These are phyloP conservation scores for Dalbergia oliveri DNA, from an alignment of 306 rosid genomes.

Conservation along the genomic window DNA sequence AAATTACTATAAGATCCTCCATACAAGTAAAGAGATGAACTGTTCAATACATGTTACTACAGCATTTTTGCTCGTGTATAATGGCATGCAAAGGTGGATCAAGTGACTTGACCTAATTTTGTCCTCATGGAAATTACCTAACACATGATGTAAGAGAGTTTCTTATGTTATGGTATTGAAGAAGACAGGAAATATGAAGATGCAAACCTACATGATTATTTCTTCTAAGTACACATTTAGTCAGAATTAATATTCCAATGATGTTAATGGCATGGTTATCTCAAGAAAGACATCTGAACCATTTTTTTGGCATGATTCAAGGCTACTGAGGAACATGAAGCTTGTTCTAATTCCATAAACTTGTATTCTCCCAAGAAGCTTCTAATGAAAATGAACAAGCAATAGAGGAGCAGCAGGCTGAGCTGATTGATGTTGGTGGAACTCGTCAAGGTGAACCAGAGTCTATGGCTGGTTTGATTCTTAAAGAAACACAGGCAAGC, in stretches of 20 bases:
- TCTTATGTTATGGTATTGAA: slow-evolving; percentile 16
- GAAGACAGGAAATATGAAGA: slow-evolving; percentile 24
- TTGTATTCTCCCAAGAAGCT: slow-evolving; percentile 38
- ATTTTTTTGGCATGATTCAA: slow-evolving; percentile 44
- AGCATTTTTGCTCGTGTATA: slow-evolving; percentile 8
- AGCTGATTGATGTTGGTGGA: slow-evolving; percentile 52
- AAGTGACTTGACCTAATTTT: slow-evolving; percentile 12
- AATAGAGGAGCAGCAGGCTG: slow-evolving; percentile 43
- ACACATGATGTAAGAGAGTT: slow-evolving; percentile 26
- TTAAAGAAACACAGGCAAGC: slow-evolving; percentile 51
- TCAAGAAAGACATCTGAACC: slow-evolving; percentile 34
- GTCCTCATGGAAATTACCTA: slow-evolving; percentile 4
- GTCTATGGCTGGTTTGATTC: slow-evolving; percentile 38
- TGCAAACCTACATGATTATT: neutral
- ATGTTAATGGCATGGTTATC: slow-evolving; percentile 22
- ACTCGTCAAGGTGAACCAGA: slow-evolving; percentile 45
- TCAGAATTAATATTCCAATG: slow-evolving; percentile 8
- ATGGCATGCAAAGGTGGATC: slow-evolving; percentile 2
- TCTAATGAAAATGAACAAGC: slow-evolving; percentile 41
- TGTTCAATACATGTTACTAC: neutral
- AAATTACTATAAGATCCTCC: neutral
- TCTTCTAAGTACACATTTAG: slow-evolving; percentile 22
- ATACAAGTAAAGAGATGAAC: slow-evolving; percentile 10
- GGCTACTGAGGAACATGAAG: slow-evolving; percentile 51
- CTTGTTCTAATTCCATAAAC: slow-evolving; percentile 45